Base-by-base conservation (phyloP, 805 yeast species). In the Candida verbasci region DNA sequence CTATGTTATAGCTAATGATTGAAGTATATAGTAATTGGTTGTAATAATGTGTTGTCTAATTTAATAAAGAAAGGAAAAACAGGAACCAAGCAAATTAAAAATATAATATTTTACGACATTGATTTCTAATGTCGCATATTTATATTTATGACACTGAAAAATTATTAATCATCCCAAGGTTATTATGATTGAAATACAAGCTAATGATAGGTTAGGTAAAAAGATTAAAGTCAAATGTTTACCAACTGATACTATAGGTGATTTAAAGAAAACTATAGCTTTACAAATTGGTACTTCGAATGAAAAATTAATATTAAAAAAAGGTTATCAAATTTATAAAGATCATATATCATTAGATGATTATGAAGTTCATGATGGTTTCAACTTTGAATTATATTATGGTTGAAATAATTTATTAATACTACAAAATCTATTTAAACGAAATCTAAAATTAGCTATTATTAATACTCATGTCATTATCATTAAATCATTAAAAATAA, bases 301-400 rank as follows among this genome's bases (percentile, higher is more conserved):
- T 14, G 84, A 79, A 15, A 78, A 78, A 45, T 47, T 82, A 39
- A 76, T 84, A 0, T 67, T 91, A 44, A 89, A 87, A 57, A 89
- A 86, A 53, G 96, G 97, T 1, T 81, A 87, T 50, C 82, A 78
- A 46, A 76, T 85, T 0, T 79, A 77, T 56, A 93, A 93, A 54
- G 93, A 91, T 52, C 97, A 89, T 55, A 91, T 91, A 38, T 72
- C 89, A 1, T 66, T 91, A 30, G 96, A 83, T n/a, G 98, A 91
- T 58, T 91, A 93, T 54, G 98, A 91, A 56, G 79, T 91, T 14
- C 95, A 88, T 52, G 82, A 88, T 56, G 95, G 95, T 8, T 81
- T 84, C 42, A 86, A 82, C 57, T 60, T 91, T 46, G 98, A 91
- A 60, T 62, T 91, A 56, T 93, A 86, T 50, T 84, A 84, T 53